These are phyloP conservation scores for Backusella morwellensis DNA, from an alignment of 192 early-diverging fungal genomes.

Conservation along the genomic window DNA sequence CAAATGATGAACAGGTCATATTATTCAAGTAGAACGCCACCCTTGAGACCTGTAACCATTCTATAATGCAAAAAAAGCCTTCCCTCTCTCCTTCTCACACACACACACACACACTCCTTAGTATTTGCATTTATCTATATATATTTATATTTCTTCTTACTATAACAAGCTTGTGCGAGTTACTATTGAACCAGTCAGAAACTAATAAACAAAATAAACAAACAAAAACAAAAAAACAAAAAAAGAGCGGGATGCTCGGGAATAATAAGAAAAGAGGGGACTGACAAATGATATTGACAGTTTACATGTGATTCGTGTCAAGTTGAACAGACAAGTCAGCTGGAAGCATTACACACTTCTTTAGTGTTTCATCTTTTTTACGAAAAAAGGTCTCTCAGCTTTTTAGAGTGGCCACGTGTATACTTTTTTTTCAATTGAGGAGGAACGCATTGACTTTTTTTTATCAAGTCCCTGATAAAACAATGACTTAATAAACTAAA, in stretches of 20 bases:
- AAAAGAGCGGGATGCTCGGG: background rate
- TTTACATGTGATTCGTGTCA: background rate
- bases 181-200: background rate
- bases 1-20: background rate
- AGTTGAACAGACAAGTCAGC: background rate
- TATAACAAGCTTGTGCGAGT: background rate
- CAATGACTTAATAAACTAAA: background rate
- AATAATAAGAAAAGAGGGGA: background rate
- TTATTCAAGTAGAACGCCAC: background rate
- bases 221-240: background rate
- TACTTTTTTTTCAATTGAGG: background rate
- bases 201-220: background rate
- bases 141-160: background rate
- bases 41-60: background rate
- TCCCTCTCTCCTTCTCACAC: background rate
- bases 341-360: background rate
- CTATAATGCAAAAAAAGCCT: background rate
- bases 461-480: background rate
- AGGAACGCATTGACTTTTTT: background rate
- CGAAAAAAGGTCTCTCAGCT: too few relatives aligned
- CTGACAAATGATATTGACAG: background rate
- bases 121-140: background rate
- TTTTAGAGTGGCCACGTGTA: background rate
- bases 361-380: background rate
- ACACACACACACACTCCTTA: background rate